Evolutionary conservation across 1,139 yeast species (phyloP), one percentile per base, ranked within the genome.

Genomic region (Candida gigantensis): DNA sequence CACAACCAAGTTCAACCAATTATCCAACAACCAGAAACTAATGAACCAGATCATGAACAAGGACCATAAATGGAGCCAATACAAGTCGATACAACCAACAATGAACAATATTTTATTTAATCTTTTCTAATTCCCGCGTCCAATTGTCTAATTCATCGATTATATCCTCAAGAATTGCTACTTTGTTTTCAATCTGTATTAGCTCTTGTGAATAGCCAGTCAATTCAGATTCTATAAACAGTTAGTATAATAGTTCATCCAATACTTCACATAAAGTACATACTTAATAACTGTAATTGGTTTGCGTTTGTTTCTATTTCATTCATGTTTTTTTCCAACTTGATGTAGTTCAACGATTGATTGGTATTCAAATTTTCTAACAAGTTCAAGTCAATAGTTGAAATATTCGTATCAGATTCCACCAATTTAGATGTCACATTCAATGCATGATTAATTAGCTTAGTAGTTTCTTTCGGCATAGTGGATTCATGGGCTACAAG

Each of bases 121-220:
- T 24, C 11, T 13, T 19, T 31, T 41, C 77, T 31, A 79, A 50
- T 41, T 79, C 84, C 17, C 62, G 57, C 1, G 84, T 68, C 81
- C 84, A 83, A 37, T 63, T 67, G 41, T 81, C 85, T 35, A 84
- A 55, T 46, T 84, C 89, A 5, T 57, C 51, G 1, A 74, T 68
- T 4, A 83, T 49, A 0, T 49, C 51, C 34, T 74, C 78, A 36
- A 84, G 52, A 27, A 64, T 60, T 9, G 57, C 62, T 2, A 79
- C 71, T 34, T 72, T 69, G 2, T 50, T 34, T 36, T 79, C 88
- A 3, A 81, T 59, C 1, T 53, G 53, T 12, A 60, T 64, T 17
- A 81, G 47, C 20, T 64, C 57, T 17, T 44, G 36, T 3, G 52
- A 42, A 37, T 65, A 58, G 2, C 46, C 41, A 16, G 52, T 47